These are phyloP conservation scores for Sarcodon aspratus DNA, from an alignment of 768 basidiomycete species.

Conservation along the genomic window DNA sequence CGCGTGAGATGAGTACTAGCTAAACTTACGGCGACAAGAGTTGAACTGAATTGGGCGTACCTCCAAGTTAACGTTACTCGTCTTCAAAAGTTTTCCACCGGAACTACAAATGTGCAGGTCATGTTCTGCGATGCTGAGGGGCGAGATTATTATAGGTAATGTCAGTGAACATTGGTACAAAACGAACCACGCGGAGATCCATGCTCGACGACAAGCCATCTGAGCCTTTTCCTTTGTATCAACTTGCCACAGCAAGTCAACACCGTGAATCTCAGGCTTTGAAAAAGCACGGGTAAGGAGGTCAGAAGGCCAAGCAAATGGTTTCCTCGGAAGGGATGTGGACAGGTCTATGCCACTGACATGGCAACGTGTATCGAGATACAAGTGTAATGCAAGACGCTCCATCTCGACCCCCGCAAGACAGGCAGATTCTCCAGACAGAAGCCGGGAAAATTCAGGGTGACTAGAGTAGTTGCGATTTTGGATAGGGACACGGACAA, in stretches of 20 bases:
- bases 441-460: conserved; percentile 4
- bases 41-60: conserved; percentile 9
- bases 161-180: not conserved
- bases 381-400: conserved; percentile 20
- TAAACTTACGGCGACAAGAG: not conserved
- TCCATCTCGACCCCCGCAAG: conserved; percentile 28
- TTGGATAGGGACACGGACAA: conserved; percentile 3
- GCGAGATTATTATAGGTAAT: not conserved
- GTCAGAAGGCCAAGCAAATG: conserved; percentile 14
- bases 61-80: not conserved
- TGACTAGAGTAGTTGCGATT: not conserved
- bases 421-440: conserved; percentile 6
- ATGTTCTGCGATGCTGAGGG: not conserved
- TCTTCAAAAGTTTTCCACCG: conserved; percentile 4
- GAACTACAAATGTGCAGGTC: conserved; percentile 11
- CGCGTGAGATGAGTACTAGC: not conserved
- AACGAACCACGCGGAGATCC: conserved; percentile 25
- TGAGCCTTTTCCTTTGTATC: conserved; percentile 9
- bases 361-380: conserved; percentile 13
- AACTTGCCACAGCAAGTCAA: conserved; percentile 21
- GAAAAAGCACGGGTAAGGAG: conserved; percentile 15
- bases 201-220: conserved; percentile 23
- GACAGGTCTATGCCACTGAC: conserved; percentile 28
- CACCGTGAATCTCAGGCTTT: conserved; percentile 1
- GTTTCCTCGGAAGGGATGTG: conserved; percentile 11